Base-by-base conservation (phyloP, 169 alveolate species). In the Cystoisospora suis region DNA sequence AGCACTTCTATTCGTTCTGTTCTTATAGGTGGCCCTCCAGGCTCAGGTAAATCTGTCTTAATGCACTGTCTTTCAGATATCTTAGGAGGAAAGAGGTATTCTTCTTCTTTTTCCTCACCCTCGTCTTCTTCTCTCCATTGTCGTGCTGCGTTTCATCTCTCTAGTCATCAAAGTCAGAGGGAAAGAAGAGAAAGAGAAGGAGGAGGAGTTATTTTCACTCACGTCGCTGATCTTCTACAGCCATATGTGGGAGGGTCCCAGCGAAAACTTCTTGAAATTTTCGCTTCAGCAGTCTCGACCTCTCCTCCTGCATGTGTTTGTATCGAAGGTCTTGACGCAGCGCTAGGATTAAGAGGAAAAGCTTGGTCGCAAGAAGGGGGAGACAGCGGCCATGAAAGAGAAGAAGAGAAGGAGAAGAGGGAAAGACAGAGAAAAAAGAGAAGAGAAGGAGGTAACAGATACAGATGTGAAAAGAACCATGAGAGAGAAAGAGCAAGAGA, bases 161-260 rank as follows among this genome's bases (percentile, higher is more conserved):
- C n/a, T n/a, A n/a, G n/a, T n/a, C n/a, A n/a, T n/a, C n/a, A n/a
- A n/a, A n/a, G n/a, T n/a, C 36, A 38, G 36, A 32, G 34, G 42
- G 83, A 5, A 27, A 38, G 45, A 3, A 2, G 83, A 0, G 32
- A 12, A 9, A 38, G 83, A 9, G 34, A 38, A 9, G 32, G 83
- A 9, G 83, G 83, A 6, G 83, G 83, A 29, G 83, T 17, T 29
- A 40, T 72, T 34, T 38, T 23, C 83, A 40, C 83, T n/a, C 83
- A 72, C 29, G 83, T 72, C 58, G 83, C 58, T 17, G 56, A 72
- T 29, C 83, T 72, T 1, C 83, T 72, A 3, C 83, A 72, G 34
- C 58, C 83, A 17, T 29, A 23, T 29, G 83, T 72, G 1, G 83
- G 83, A 0, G 83, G 56, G 6, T 72, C 83, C 15, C 83, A 72